These are phyloP conservation scores for Alternaria incomplexa DNA, from an alignment of 2,329 filamentous ascomycete genomes.

Conservation along the genomic window DNA sequence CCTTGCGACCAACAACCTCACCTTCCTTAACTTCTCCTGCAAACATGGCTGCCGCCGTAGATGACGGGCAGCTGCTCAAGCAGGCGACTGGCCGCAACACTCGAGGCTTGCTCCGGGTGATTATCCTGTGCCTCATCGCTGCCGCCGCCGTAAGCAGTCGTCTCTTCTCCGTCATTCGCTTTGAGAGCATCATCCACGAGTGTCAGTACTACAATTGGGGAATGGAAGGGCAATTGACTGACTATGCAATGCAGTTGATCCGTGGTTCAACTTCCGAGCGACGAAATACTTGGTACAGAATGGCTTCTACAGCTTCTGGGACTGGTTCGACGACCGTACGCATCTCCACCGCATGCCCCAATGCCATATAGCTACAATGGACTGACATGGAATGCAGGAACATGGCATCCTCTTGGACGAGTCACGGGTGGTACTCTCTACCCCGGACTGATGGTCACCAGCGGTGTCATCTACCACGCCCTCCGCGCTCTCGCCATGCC, in stretches of 20 bases:
- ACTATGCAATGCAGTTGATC: slow-evolving; percentile 73
- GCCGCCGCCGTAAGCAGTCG: slow-evolving; percentile 90
- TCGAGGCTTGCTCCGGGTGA: slow-evolving; percentile 81
- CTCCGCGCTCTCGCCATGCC: slow-evolving; percentile 88
- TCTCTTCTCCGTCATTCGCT: slow-evolving; percentile 97
- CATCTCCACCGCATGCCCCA: slow-evolving; percentile 22
- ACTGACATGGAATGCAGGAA: slow-evolving; percentile 60
- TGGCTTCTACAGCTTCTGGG: slow-evolving; percentile 99
- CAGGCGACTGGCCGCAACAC: slow-evolving; percentile 81
- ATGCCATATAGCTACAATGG: slow-evolving; percentile 6
- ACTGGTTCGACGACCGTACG: slow-evolving; percentile 98
- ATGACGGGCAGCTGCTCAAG: slow-evolving; percentile 66
- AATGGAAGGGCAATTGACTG: slow-evolving; percentile 30
- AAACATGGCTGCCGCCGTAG: slow-evolving; percentile 48
- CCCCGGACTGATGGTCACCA: slow-evolving; percentile 98
- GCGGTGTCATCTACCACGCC: slow-evolving; percentile 92
- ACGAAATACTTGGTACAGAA: slow-evolving; percentile 97
- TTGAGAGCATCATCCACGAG: slow-evolving; percentile 99
- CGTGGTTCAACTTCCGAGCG: slow-evolving; percentile 99
- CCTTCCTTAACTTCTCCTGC: slow-evolving; percentile 22
- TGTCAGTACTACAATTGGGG: slow-evolving; percentile 67
- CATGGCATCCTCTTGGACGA: slow-evolving; percentile 98
- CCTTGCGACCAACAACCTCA: slow-evolving; percentile 35
- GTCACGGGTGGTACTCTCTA: slow-evolving; percentile 99
- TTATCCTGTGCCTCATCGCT: slow-evolving; percentile 91